phyloP scores from a whole-genome alignment of 768 basidiomycete genomes.

The Dentipellis sp. region DNA sequence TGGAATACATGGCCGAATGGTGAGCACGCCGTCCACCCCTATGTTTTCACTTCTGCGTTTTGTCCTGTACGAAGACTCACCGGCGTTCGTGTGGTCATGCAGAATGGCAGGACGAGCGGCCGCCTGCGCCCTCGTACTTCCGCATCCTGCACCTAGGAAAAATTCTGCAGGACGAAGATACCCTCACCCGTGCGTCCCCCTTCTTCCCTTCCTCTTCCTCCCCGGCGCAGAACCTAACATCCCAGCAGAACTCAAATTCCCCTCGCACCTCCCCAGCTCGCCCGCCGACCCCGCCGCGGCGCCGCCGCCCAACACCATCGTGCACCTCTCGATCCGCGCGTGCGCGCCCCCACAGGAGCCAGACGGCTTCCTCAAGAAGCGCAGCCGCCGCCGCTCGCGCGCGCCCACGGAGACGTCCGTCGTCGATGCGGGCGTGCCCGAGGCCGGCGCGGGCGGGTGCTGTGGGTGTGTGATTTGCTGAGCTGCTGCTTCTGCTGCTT shows the following conservation, averaged over 20 bases:
- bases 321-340: constrained; percentile 67
- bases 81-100: constrained; percentile 1
- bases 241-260: constrained; percentile 22
- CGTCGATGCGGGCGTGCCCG: neutral
- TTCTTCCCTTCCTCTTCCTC: constrained; percentile 2
- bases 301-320: constrained; percentile 43
- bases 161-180: constrained; percentile 80
- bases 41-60: constrained; percentile 7
- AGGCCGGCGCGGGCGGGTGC: constrained; percentile 23
- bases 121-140: constrained; percentile 68
- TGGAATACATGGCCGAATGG: constrained; percentile 80
- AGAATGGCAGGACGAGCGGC: constrained; percentile 77
- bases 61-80: neutral
- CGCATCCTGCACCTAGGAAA: constrained; percentile 70
- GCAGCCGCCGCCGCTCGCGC: constrained; percentile 28
- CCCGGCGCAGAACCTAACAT: neutral
- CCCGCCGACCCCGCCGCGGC: no score
- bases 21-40: constrained; percentile 22
- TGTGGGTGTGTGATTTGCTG: constrained; percentile 8
- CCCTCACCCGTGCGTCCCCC: constrained; percentile 45
- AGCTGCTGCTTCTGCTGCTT: no score
- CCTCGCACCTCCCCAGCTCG: no score
- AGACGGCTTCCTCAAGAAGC: constrained; percentile 49
- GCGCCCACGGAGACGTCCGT: constrained; percentile 9
- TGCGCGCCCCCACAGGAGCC: constrained; percentile 37